Evolutionary conservation across 176 grass and related monocot species (phyloP).

Genomic region (Musa beccarii): DNA sequence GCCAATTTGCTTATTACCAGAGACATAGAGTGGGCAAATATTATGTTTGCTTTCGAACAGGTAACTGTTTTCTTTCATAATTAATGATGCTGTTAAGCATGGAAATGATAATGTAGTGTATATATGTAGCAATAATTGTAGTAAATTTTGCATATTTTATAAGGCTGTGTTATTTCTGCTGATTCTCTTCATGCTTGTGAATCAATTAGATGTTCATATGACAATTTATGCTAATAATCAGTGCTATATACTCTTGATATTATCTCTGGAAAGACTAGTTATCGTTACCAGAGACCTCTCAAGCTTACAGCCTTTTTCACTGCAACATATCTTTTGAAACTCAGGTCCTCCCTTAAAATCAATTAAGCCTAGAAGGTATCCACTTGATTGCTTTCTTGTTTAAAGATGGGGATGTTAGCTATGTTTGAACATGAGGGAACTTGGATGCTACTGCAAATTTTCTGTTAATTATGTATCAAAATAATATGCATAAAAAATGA

Average conservation of each 20-base stretch:
- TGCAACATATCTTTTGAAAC: background rate
- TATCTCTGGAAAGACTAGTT: background rate
- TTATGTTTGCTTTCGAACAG: conserved; percentile 91
- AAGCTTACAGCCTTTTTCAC: background rate
- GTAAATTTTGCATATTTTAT: no score
- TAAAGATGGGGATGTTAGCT: background rate
- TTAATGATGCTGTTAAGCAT: background rate
- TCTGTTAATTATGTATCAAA: no score
- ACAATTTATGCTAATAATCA: background rate
- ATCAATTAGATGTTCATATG: background rate
- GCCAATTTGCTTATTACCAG: conserved; percentile 69
- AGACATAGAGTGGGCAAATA: conserved; percentile 94
- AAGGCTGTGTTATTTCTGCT: background rate
- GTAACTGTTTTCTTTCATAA: conserved; percentile 24
- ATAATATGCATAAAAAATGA: no score
- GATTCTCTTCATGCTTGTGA: background rate
- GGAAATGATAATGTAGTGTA: background rate
- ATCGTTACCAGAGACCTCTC: background rate
- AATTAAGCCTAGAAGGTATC: background rate
- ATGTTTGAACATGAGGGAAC: no score
- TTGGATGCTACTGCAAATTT: no score
- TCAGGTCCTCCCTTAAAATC: background rate
- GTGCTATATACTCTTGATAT: background rate
- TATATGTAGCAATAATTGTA: background rate
- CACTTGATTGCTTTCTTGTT: background rate